These are phyloP conservation scores for Aspergillus alliaceus DNA, from an alignment of 2,329 filamentous ascomycete species.

Conservation along the genomic window DNA sequence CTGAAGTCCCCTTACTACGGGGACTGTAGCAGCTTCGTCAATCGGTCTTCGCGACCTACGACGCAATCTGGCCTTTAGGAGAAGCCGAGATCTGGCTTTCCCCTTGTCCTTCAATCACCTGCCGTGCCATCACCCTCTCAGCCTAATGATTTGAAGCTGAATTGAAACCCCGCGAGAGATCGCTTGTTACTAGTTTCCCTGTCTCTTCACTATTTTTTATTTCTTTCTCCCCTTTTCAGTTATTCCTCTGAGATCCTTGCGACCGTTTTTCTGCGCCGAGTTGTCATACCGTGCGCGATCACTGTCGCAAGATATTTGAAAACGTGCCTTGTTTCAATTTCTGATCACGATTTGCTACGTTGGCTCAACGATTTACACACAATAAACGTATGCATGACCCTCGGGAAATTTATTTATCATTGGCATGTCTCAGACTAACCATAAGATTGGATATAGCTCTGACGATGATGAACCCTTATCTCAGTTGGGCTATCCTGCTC, in stretches of 20 bases:
- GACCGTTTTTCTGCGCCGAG: neutral
- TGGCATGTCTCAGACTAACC: slow-evolving; percentile 1
- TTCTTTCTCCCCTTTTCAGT: neutral
- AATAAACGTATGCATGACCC: slow-evolving; percentile 7
- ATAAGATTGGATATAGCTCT: slow-evolving; percentile 8
- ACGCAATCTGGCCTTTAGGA: slow-evolving; percentile 20
- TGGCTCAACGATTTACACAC: slow-evolving; percentile 4
- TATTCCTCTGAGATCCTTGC: neutral
- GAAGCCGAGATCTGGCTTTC: slow-evolving; percentile 9
- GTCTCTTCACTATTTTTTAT: neutral
- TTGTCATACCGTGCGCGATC: neutral
- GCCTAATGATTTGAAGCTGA: slow-evolving; percentile 14
- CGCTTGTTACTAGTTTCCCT: slow-evolving; percentile 5
- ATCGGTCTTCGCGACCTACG: slow-evolving; percentile 6
- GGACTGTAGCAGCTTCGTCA: slow-evolving; percentile 2
- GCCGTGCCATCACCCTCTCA: slow-evolving; percentile 5
- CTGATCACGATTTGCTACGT: slow-evolving; percentile 13
- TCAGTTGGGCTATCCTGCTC: slow-evolving; percentile 47
- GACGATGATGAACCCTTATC: slow-evolving; percentile 44
- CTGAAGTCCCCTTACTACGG: neutral
- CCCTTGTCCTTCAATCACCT: slow-evolving; percentile 14
- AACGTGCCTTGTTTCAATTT: neutral
- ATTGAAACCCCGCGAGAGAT: slow-evolving; percentile 13
- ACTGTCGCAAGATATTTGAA: slow-evolving; percentile 1
- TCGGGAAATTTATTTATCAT: neutral